These are phyloP conservation scores for Talaromyces sp. DNA, from an alignment of 2,329 filamentous ascomycete genomes.

Conservation along the genomic window DNA sequence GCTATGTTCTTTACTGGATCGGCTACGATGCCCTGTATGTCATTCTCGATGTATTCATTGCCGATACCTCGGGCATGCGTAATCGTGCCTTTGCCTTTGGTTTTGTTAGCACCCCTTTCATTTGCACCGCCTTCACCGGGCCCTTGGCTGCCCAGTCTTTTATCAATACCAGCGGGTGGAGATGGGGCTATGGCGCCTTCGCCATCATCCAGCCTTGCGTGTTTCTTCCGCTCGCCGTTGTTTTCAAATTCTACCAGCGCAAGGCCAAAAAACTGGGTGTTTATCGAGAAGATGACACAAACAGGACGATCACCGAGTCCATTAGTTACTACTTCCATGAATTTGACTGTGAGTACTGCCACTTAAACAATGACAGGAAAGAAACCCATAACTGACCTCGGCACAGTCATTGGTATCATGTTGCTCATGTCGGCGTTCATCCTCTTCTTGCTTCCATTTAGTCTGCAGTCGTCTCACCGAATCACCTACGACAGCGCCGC, in stretches of 20 bases:
- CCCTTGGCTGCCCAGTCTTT: constrained; percentile 48
- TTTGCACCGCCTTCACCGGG: constrained; percentile 54
- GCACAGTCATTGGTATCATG: constrained; percentile 51
- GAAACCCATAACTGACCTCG: constrained; percentile 43
- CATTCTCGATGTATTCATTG: constrained; percentile 55
- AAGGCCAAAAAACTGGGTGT: constrained; percentile 55
- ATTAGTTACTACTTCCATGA: constrained; percentile 53
- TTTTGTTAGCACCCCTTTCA: constrained; percentile 56
- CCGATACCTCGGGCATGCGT: constrained; percentile 56
- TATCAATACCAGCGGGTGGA: constrained; percentile 48
- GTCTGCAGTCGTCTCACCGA: constrained; percentile 40
- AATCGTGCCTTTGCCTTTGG: constrained; percentile 59
- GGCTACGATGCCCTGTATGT: constrained; percentile 53
- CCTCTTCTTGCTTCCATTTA: constrained; percentile 63
- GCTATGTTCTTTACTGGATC: constrained; percentile 57
- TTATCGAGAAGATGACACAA: constrained; percentile 38
- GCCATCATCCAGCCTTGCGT: constrained; percentile 55
- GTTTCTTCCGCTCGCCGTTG: constrained; percentile 49
- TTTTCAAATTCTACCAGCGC: constrained; percentile 52
- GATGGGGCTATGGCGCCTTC: constrained; percentile 60
- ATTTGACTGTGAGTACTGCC: constrained; percentile 50
- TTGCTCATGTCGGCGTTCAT: constrained; percentile 57
- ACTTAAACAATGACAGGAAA: not conserved
- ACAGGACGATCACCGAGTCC: constrained; percentile 44
- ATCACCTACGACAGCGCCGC: constrained; percentile 40